Percentiles rank a stretch among this genome's conserved stretches.
Conservation (phyloP, 257 asterid species). For the Solanum virginianum region DNA sequence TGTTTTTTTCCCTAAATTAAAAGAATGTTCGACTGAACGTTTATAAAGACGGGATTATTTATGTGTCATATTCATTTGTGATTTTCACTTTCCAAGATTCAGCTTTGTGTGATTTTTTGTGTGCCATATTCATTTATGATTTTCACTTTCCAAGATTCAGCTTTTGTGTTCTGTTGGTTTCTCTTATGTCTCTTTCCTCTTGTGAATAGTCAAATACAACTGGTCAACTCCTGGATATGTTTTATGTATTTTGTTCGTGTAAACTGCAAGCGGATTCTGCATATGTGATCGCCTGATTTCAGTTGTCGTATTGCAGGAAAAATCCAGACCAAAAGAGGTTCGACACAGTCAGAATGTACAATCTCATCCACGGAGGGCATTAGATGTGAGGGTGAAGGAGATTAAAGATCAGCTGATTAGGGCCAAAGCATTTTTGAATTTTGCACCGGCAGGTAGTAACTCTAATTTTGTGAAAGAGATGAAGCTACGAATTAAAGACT, state of each 20-base stretch:
- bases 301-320: slow-evolving; percentile 38
- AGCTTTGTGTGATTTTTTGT: background rate
- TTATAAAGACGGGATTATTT: background rate
- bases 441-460: slow-evolving; percentile 30
- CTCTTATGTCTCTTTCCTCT: background rate
- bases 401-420: slow-evolving; percentile 48
- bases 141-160: background rate
- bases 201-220: background rate
- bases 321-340: slow-evolving; percentile 10
- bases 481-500: slow-evolving; percentile 39
- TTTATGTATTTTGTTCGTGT: background rate
- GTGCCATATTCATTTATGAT: background rate
- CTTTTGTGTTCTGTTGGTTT: background rate
- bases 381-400: slow-evolving; percentile 48
- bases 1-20: background rate
- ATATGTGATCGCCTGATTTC: background rate
- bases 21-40: background rate
- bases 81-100: background rate
- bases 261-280: background rate
- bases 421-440: slow-evolving; percentile 37
- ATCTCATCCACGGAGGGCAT: slow-evolving; percentile 20
- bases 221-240: background rate
- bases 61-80: background rate
- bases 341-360: slow-evolving; percentile 18
- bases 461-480: slow-evolving; percentile 46